Base-by-base conservation (phyloP, 108 stramenopile species). In the Cyclostephanos tholiformis region DNA sequence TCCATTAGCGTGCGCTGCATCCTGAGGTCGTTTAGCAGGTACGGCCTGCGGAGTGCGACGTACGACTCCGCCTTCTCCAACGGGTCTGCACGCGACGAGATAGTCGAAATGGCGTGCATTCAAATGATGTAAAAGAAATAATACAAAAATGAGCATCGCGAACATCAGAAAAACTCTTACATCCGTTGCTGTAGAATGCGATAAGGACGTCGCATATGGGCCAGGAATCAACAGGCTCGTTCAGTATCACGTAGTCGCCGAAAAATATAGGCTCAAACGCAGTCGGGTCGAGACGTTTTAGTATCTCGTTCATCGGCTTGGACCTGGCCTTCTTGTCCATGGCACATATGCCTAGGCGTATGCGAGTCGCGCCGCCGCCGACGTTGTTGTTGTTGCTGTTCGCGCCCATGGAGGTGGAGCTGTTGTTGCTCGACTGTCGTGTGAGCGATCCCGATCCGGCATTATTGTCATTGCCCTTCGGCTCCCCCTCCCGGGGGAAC, bases 241-340 rank as follows among this genome's bases (percentile, higher is more conserved):
- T 88, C 30, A 96, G 71, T 25, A 99, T 97, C 53, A 86, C 32
- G 41, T 91, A 76, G 82, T 99, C 97, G 3, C 97, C 96, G 79
- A 99, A 99, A 43, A 96, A 90, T 19, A 96, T 88, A 20, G 97
- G 85, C 49, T 92, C 86, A 71, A 97, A 93, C 23, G 75, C 43
- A 12, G 41, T 69, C 20, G 84, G 79, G 63, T 95, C 92, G n/a
- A 99, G 73, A 30, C 97, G 82, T 27, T 76, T 79, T 0, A 98
- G 82, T 62, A 99, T 99, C 57, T 98, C 97, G n/a, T 83, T 88
- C 99, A 99, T 99, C 60, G 98, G 97, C 74, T 98, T 98, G 44
- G 94, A 95, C 25, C 91, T 65, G 0, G 96, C 93, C 69, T 95
- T 96, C 69, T 94, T 99, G 65, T 97, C 97, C 93, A 97, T 97